Evolutionary conservation across 2,329 filamentous ascomycete species (phyloP).

Genomic region (Celoporthe dispersa): DNA sequence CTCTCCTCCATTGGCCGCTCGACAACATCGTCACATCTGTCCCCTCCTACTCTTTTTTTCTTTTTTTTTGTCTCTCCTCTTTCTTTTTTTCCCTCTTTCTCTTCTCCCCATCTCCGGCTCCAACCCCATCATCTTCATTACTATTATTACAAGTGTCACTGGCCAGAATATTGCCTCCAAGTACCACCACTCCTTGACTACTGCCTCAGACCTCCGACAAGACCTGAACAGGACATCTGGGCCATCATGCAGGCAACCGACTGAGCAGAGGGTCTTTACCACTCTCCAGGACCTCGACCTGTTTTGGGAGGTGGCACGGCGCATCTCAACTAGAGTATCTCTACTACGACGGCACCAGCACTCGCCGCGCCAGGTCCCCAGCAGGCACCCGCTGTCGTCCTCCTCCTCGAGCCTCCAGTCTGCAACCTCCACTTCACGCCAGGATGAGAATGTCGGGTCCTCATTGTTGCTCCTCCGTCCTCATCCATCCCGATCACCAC

Average conservation of each 20-base stretch:
- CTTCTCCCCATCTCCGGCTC: neutral
- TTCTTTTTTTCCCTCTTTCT: neutral
- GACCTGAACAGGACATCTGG: neutral
- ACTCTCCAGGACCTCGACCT: neutral
- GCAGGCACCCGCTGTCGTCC: neutral
- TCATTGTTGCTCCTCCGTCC: constrained; percentile 2
- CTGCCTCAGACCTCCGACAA: neutral
- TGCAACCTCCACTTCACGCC: neutral
- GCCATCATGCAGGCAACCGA: neutral
- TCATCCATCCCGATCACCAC: neutral
- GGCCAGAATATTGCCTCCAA: too few relatives aligned
- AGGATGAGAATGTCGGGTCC: constrained; percentile 24
- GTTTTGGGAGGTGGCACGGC: neutral
- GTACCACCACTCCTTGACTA: neutral
- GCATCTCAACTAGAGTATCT: neutral
- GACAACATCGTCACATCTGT: neutral
- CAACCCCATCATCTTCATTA: neutral
- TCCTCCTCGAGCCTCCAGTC: neutral
- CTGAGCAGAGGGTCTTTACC: neutral
- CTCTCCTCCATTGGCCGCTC: neutral
- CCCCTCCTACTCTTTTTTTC: neutral
- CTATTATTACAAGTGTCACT: neutral
- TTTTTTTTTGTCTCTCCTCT: neutral
- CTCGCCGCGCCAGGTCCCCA: neutral
- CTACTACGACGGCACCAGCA: neutral